These are phyloP conservation scores for Chlorella variabilis DNA, from an alignment of 163 green algal species.

Conservation along the genomic window DNA sequence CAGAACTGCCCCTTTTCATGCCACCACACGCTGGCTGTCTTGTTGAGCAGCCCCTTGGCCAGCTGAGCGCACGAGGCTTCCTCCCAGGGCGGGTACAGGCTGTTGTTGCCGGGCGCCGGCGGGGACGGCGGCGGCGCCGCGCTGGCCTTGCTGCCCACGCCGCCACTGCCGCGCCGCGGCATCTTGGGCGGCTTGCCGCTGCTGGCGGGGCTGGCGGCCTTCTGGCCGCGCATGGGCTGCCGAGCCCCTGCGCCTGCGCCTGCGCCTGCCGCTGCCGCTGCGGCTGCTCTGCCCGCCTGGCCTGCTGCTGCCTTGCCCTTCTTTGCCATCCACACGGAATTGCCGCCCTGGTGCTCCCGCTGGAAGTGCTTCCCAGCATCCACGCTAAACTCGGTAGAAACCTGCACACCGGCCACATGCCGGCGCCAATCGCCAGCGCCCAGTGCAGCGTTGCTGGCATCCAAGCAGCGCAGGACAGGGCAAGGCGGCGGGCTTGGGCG, in stretches of 20 bases:
- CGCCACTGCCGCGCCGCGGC: neutral
- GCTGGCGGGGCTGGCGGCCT: neutral
- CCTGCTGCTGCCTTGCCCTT: too few relatives aligned
- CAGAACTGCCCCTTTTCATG: neutral
- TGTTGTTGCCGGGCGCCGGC: slow-evolving; percentile 4
- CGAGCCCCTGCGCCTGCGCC: neutral
- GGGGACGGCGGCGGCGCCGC: neutral
- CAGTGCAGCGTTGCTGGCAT: too few relatives aligned
- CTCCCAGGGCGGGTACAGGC: neutral
- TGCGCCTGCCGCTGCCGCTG: neutral
- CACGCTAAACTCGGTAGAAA: neutral
- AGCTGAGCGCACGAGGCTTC: neutral
- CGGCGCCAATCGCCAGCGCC: too few relatives aligned
- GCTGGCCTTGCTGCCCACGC: neutral
- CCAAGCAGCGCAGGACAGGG: too few relatives aligned
- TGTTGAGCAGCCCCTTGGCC: neutral
- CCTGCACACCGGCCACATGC: too few relatives aligned
- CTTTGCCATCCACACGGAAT: neutral
- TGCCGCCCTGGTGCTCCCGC: neutral
- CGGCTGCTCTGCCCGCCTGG: too few relatives aligned
- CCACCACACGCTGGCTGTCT: slow-evolving; percentile 9
- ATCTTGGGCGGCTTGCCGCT: neutral
- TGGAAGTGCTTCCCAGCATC: neutral
- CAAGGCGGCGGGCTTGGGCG: too few relatives aligned
- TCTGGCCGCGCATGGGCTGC: neutral